phyloP scores from a whole-genome alignment of 169 alveolate genomes.

The Cryptosporidium andersoni region DNA sequence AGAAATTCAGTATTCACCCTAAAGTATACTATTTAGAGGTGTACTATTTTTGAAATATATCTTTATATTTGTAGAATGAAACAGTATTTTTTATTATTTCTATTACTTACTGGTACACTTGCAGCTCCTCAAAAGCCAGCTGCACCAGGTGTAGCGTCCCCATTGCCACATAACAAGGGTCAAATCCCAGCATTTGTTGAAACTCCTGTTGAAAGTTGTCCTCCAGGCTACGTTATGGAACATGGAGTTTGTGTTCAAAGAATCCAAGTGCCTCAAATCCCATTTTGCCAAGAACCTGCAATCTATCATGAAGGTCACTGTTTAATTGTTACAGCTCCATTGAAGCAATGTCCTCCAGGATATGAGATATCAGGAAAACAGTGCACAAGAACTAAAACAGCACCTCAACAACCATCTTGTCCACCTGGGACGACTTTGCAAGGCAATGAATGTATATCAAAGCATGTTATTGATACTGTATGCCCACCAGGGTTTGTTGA shows the following conservation, averaged over 20 bases:
- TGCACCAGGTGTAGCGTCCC: constrained; percentile 70
- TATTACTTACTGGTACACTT: constrained; percentile 31
- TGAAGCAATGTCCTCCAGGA: constrained; percentile 71
- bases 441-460: constrained; percentile 60
- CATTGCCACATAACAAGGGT: constrained; percentile 69
- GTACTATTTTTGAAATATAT: background rate
- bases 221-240: constrained; percentile 70
- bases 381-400: constrained; percentile 65
- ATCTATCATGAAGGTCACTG: constrained; percentile 67
- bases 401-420: constrained; percentile 69
- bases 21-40: constrained; percentile 20
- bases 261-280: constrained; percentile 64
- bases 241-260: constrained; percentile 70
- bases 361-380: constrained; percentile 68
- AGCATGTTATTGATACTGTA: constrained; percentile 60
- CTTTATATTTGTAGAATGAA: constrained; percentile 17
- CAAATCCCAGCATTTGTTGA: constrained; percentile 71
- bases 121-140: constrained; percentile 68
- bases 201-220: constrained; percentile 69
- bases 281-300: constrained; percentile 68
- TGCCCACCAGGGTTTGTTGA: constrained; percentile 71
- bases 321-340: constrained; percentile 54
- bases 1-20: constrained; percentile 52
- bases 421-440: constrained; percentile 67
- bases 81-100: constrained; percentile 19